phyloP scores from a whole-genome alignment of 2,329 filamentous ascomycete genomes.

The Boeremia exigua region DNA sequence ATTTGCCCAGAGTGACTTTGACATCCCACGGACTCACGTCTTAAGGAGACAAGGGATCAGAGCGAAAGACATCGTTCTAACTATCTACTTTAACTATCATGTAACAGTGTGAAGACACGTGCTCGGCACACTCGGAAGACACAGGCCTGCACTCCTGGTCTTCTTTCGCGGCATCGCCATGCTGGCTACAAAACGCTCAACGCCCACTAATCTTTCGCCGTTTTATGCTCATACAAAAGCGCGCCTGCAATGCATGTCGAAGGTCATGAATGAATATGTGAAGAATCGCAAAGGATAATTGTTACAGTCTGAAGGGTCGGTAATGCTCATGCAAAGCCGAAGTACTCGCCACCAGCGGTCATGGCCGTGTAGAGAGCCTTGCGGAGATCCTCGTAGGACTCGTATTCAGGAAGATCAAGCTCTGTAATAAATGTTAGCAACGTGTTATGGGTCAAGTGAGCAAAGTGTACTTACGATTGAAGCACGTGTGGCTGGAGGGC shows the following conservation, averaged over 20 bases:
- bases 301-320: constrained; percentile 1
- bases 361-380: constrained; percentile 92
- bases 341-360: constrained; percentile 96
- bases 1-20: background rate
- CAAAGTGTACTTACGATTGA: constrained; percentile 80
- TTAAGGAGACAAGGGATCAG: background rate
- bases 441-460: background rate
- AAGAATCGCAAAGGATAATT: constrained; percentile 10
- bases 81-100: constrained; percentile 2
- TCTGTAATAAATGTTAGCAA: constrained; percentile 64
- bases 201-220: constrained; percentile 7
- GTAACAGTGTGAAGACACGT: background rate
- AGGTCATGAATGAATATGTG: constrained; percentile 27
- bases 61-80: background rate
- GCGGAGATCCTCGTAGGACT: constrained; percentile 89
- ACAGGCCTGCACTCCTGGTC: constrained; percentile 43
- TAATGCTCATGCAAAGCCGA: constrained; percentile 82
- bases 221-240: constrained; percentile 31
- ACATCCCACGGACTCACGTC: background rate
- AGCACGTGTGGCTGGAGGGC: constrained; percentile 97
- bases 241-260: constrained; percentile 42
- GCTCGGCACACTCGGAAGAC: constrained; percentile 1
- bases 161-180: constrained; percentile 10
- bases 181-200: constrained; percentile 3
- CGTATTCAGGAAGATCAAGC: constrained; percentile 97